Evolutionary conservation across 805 yeast species (phyloP).

Genomic region (Lachancea nothofagi): DNA sequence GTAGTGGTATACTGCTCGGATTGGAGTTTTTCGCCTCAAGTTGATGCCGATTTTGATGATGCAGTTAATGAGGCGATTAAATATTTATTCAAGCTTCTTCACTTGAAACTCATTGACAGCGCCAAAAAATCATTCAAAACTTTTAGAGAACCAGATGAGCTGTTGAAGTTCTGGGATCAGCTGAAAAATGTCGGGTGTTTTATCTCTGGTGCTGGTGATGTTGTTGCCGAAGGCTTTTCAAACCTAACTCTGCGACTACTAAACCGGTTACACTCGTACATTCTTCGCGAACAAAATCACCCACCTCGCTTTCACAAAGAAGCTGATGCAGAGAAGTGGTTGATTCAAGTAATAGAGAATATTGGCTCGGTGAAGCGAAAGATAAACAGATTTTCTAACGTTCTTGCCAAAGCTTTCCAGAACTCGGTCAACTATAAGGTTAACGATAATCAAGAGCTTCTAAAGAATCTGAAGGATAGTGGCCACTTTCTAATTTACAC

Average conservation of each 20-base stretch:
- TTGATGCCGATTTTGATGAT: constrained; percentile 59
- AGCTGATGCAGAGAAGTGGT: constrained; percentile 55
- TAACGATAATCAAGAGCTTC: constrained; percentile 44
- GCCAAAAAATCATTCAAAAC: constrained; percentile 69
- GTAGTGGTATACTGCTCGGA: constrained; percentile 52
- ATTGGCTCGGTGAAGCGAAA: constrained; percentile 76
- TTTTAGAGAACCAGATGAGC: constrained; percentile 79
- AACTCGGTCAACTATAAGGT: constrained; percentile 63
- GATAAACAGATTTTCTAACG: constrained; percentile 68
- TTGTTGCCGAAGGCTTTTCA: constrained; percentile 72
- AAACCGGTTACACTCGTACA: constrained; percentile 61
- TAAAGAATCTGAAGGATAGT: constrained; percentile 54
- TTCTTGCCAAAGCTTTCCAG: constrained; percentile 62
- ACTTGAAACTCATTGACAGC: constrained; percentile 73
- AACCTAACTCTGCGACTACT: constrained; percentile 61
- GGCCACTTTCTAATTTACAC: constrained; percentile 76
- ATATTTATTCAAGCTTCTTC: constrained; percentile 63
- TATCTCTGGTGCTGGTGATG: constrained; percentile 74
- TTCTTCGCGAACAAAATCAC: constrained; percentile 64
- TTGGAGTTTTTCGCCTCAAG: constrained; percentile 65
- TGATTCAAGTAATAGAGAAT: constrained; percentile 59
- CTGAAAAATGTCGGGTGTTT: constrained; percentile 71
- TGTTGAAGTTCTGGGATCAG: constrained; percentile 76
- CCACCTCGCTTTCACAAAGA: constrained; percentile 43
- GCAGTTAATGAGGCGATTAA: constrained; percentile 68